Base-by-base conservation (phyloP, 306 rosid genomes). In the Phaseolus lunatus region DNA sequence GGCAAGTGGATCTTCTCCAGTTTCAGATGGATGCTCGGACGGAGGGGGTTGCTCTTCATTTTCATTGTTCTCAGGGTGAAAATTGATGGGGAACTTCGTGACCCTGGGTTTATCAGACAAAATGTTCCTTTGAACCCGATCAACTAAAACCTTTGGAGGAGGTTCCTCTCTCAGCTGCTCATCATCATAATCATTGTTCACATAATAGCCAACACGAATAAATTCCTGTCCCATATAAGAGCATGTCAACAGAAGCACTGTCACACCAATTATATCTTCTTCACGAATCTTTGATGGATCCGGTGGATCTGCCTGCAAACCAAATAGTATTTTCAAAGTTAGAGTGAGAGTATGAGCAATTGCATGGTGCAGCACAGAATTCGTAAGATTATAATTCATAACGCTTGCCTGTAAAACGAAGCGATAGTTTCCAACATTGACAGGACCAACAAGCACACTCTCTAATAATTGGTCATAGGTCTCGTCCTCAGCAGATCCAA, bases 131-230 rank as follows among this genome's bases (percentile, higher is more conserved):
- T 92, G 93, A 71, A 94, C 91, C 89, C 75, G 89, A 58, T 90
- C 97, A 44, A 83, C 29, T 77, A 89, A 74, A 78, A 90, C 91
- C 81, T 94, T 94, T 0, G 96, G 67, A 0, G 94, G 96, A 64
- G 98, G 98, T 70, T 94, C 97, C 83, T 94, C 98, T 57, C 97
- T 90, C 35, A 94, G 89, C 78, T 90, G 97, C 83, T 90, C 97
- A 53, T 94, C 97, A 65, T 82, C 96, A 68, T 94, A 94, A 74
- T 94, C 98, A 78, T 92, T 94, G 92, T 94, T 94, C 63, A 94
- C 98, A 50, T 90, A 94, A 81, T 90, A 94, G 37, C 97, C 98
- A 73, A 94, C 98, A 5, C 96, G 81, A 39, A 94, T 57, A 81
- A 94, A 94, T 79, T 94, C 95, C 70, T 94, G 97, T 54, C 97